These are phyloP conservation scores for Ilex paraguariensis DNA, from an alignment of 305 asterid species.

Conservation along the genomic window DNA sequence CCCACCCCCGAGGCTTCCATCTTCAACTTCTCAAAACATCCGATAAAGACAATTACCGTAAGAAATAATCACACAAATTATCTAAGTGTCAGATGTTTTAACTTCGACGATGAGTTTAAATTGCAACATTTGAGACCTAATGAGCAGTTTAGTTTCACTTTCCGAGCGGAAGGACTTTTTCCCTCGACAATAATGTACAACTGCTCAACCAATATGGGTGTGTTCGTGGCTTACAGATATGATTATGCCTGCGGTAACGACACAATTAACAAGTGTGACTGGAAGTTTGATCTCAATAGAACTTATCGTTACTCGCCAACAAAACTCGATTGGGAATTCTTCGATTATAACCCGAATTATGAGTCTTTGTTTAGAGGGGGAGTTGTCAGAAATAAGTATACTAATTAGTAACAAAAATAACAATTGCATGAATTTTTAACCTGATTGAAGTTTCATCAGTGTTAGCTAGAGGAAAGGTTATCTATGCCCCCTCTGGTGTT, in stretches of 20 bases:
- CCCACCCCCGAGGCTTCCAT: too few relatives aligned
- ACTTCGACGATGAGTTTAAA: not conserved
- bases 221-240: conserved; percentile 7
- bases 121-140: not conserved
- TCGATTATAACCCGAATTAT: conserved; percentile 53
- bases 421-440: too few relatives aligned
- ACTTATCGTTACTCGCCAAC: conserved; percentile 18
- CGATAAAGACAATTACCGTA: not conserved
- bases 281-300: conserved; percentile 47
- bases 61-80: not conserved
- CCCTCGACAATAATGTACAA: conserved; percentile 14
- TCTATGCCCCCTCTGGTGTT: too few relatives aligned
- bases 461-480: too few relatives aligned
- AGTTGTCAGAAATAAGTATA: conserved; percentile 44
- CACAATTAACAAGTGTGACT: conserved; percentile 29
- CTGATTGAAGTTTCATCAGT: too few relatives aligned
- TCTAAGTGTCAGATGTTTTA: not conserved
- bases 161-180: not conserved
- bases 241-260: conserved; percentile 20
- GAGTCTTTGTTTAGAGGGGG: conserved; percentile 75
- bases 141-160: not conserved
- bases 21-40: too few relatives aligned
- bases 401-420: conserved; percentile 27
- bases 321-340: conserved; percentile 9
- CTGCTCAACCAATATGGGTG: conserved; percentile 18